Percentiles rank a stretch among this genome's conserved stretches.
Conservation (phyloP, 257 asterid genomes). For the Ilex aquifolium region DNA sequence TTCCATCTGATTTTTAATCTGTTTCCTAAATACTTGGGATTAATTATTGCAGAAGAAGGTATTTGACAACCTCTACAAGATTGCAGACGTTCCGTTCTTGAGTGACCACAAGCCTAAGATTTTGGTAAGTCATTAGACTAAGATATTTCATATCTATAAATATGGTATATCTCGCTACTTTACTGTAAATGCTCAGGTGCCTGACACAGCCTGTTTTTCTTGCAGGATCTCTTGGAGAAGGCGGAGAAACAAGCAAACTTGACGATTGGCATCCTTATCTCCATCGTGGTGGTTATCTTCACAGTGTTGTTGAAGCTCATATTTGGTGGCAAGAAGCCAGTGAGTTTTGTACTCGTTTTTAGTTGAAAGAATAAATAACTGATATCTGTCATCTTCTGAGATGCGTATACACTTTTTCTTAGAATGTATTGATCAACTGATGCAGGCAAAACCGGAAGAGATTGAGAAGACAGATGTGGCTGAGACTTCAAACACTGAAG, state of each 20-base stretch:
- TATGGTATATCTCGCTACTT: neutral
- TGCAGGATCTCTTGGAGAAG: neutral
- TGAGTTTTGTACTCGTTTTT: neutral
- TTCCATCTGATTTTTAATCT: neutral
- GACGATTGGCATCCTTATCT: neutral
- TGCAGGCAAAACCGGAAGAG: neutral
- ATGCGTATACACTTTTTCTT: neutral
- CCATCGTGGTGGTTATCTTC: neutral
- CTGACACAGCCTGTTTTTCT: neutral
- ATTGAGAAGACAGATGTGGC: neutral
- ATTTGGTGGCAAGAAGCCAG: constrained; percentile 2
- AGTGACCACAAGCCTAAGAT: constrained; percentile 67
- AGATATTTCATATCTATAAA: neutral
- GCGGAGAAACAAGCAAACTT: neutral
- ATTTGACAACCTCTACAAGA: constrained; percentile 77
- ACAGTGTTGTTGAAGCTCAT: neutral
- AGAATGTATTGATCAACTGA: no score
- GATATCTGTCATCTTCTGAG: neutral
- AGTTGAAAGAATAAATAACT: no score
- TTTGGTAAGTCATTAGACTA: constrained; percentile 38
- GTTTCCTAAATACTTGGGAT: neutral
- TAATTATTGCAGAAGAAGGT: constrained; percentile 53
- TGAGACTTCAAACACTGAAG: neutral
- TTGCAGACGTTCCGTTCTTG: constrained; percentile 80
- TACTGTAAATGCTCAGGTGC: neutral